Base-by-base conservation (phyloP, 2,329 filamentous ascomycete species). In the Diplodia sapinea region DNA sequence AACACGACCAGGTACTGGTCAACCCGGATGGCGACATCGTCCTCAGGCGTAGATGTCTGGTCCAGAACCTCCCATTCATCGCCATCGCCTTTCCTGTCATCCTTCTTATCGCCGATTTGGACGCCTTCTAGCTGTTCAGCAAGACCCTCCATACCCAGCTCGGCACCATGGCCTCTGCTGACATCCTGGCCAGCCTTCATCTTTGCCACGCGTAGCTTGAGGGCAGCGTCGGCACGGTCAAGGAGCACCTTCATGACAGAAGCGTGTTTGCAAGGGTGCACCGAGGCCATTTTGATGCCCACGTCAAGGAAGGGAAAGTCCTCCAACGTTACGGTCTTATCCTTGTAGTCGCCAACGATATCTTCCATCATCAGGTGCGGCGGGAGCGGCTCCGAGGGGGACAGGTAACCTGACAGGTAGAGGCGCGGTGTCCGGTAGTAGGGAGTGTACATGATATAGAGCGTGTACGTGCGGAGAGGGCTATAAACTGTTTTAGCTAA, bases 271-370 rank as follows among this genome's bases (percentile, higher is more conserved):
- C 95, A 99, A 3, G 95, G 95, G 76, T 99, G 95, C 15, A 99
- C 92, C 38, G 91, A 95, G 40, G 94, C 95, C 87, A 97, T 99
- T 84, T 97, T 97, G 77, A 97, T 88, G 73, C 89, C 90, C 75
- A 92, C 90, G 71, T 92, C 91, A 78, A 96, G 95, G 83, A 96
- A 97, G 56, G 93, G 93, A 77, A 99, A 99, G 80, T 97, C 93
- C 78, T 99, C 95, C 68, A 98, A 88, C 1, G 95, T 99, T 69
- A 99, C 95, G 0, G 95, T 99, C 85, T 99, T 99, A 83, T 97
- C 93, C 78, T 96, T 96, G 84, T 97, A 97, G 82, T 97, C 93
- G 70, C 94, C 93, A 43, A 96, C 91, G 68, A 97, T 96, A 78
- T 97, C 93, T 79, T 97, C 92, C 91, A 97, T 96, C 93, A 97